Evolutionary conservation across 148 eudicot genomes (phyloP).

Genomic region (Fallopia convolvulus): DNA sequence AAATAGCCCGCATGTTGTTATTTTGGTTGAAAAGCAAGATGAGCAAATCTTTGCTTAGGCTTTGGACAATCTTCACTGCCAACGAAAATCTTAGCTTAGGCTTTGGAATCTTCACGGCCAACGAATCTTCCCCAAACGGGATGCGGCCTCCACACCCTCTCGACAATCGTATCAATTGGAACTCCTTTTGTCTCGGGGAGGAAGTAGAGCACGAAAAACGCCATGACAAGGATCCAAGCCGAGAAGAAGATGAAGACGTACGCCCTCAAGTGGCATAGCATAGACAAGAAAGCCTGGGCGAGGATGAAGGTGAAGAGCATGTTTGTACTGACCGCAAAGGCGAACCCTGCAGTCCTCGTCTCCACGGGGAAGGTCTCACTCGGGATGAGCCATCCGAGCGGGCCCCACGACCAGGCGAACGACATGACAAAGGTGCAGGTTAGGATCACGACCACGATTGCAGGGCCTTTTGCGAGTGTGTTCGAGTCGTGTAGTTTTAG

Average conservation of each 20-base stretch:
- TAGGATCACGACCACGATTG: conserved; percentile 15
- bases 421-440: conserved; percentile 26
- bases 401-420: conserved; percentile 47
- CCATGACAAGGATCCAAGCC: conserved; percentile 38
- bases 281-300: conserved; percentile 36
- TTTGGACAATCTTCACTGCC: too few relatives aligned
- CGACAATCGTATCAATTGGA: conserved; percentile 25
- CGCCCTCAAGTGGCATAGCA: conserved; percentile 37
- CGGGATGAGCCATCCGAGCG: conserved; percentile 33
- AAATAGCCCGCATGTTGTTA: not conserved
- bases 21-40: not conserved
- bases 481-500: conserved; percentile 14
- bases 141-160: conserved; percentile 39
- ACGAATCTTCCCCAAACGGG: conserved; percentile 34
- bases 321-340: conserved; percentile 42
- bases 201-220: conserved; percentile 28
- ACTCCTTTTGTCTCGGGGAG: conserved; percentile 42
- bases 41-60: not conserved
- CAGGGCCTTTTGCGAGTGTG: not conserved
- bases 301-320: conserved; percentile 39
- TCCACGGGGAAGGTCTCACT: conserved; percentile 35
- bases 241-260: conserved; percentile 48
- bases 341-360: conserved; percentile 39
- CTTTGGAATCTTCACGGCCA: conserved; percentile 5
- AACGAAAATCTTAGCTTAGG: not conserved